Percentiles rank a stretch among this genome's conserved stretches.
Evolutionary conservation across 78 protist species (phyloP).

Genomic region (Neovahlkampfia damariscottae): DNA sequence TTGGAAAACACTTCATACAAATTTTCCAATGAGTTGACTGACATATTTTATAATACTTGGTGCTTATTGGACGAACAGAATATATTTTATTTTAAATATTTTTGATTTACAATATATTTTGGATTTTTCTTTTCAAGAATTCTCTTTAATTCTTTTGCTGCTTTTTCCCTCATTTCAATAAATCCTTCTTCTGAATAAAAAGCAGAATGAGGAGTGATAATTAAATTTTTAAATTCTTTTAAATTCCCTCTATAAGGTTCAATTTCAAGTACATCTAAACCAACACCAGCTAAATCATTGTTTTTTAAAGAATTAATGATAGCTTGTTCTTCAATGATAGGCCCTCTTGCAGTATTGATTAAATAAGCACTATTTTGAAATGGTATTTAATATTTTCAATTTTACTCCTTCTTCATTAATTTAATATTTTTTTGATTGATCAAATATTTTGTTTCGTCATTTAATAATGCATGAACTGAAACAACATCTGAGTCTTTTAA

Average conservation of each 20-base stretch:
- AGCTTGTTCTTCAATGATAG: background rate
- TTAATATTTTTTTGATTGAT: background rate
- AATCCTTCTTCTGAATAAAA: background rate
- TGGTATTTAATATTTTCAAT: too few species aligned
- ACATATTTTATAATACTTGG: too few species aligned
- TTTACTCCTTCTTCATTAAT: background rate
- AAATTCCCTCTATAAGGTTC: constrained; percentile 9
- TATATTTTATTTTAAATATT: background rate
- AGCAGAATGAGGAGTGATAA: constrained; percentile 2
- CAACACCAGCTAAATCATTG: background rate
- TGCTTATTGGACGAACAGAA: too few species aligned
- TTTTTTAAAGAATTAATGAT: background rate
- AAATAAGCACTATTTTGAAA: too few species aligned
- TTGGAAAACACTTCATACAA: too few species aligned
- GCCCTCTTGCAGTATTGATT: constrained; percentile 6
- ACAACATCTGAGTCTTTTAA: background rate
- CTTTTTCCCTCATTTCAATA: background rate
- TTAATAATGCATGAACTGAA: background rate
- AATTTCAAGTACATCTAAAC: background rate
- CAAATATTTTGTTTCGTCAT: background rate
- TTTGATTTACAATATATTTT: background rate
- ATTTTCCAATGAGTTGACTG: too few species aligned
- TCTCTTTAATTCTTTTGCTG: background rate
- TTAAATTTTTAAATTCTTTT: background rate
- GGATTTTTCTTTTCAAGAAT: background rate